Base-by-base conservation (phyloP, 192 early-diverging fungal genomes). In the Entomortierella parvispora region DNA sequence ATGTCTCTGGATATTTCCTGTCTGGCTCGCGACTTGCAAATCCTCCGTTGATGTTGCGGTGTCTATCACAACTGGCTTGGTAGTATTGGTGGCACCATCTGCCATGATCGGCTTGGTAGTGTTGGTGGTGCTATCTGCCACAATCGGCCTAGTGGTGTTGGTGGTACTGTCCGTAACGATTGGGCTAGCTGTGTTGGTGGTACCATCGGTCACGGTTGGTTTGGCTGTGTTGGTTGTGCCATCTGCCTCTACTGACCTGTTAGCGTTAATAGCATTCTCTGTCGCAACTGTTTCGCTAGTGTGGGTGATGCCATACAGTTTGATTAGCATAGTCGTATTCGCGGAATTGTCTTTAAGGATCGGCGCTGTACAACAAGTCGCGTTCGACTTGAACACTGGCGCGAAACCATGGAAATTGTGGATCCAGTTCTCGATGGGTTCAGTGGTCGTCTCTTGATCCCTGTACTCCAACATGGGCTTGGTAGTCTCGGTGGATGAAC, bases 391-490 rank as follows among this genome's bases (percentile, higher is more conserved):
- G 45, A 48, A n/a, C 2, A 57, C 7, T 15, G 28, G 45, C 6
- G 40, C 8, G 40, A 77, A 31, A 1, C 61, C 65, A 34, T 65
- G 74, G 20, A 77, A 25, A 18, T 58, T 68, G 46, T 68, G 74
- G 26, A 77, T 77, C 74, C 74, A 77, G 60, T 61, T 68, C 64
- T 80, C 70, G 31, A 72, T 72, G 2, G 68, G 70, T 40, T 71
- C 69, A 10, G 67, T 71, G 64, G 67, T 69, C 3, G 58, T 40
- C 29, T 71, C 69, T 45, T 77, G 74, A 48, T 77, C 74, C 43
- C 57, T 77, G 42, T 54, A 77, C 20, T 77, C 74, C 3, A 63
- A 23, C 12, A 20, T 44, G 28, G 48, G 45, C 48, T 68, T 63
- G 62, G 9, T 12, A 17, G 55, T 37, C 23, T 72, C 70, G 18